Percentiles rank a stretch among this genome's conserved stretches.
Conservation (phyloP, 2,329 filamentous ascomycete genomes). For the Penicillium sp. region DNA sequence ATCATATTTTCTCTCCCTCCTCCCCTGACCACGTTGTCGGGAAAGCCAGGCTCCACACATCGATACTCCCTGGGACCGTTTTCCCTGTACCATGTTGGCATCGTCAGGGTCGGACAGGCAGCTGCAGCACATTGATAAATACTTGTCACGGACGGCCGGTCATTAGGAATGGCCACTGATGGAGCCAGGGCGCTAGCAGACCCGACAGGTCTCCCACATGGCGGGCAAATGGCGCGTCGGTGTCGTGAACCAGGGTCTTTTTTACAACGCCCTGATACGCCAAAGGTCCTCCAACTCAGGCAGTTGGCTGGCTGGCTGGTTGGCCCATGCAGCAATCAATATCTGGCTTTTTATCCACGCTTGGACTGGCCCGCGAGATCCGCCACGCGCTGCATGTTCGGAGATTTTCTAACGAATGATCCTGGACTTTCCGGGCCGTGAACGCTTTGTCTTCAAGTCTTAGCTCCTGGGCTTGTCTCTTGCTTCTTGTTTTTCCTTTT, state of each 20-base stretch:
- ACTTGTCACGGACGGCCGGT: constrained; percentile 30
- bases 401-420: constrained; percentile 20
- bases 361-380: constrained; percentile 12
- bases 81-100: not conserved
- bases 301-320: constrained; percentile 22
- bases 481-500: not conserved
- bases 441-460: not conserved
- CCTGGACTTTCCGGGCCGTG: constrained; percentile 8
- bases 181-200: constrained; percentile 22
- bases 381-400: constrained; percentile 27
- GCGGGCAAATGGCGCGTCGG: not conserved
- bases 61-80: not conserved
- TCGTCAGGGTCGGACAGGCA: not conserved
- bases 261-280: not conserved
- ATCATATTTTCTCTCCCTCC: not conserved
- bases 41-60: constrained; percentile 8
- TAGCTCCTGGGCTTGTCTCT: not conserved
- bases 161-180: constrained; percentile 25
- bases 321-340: constrained; percentile 20
- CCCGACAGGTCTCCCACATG: constrained; percentile 23
- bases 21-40: constrained; percentile 4
- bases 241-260: constrained; percentile 18
- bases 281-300: not conserved
- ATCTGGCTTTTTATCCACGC: constrained; percentile 10
- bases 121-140: not conserved